Evolutionary conservation across 352 stramenopile genomes (phyloP), one percentile per base, ranked within the genome.

Genomic region (Plasmopara viticola): DNA sequence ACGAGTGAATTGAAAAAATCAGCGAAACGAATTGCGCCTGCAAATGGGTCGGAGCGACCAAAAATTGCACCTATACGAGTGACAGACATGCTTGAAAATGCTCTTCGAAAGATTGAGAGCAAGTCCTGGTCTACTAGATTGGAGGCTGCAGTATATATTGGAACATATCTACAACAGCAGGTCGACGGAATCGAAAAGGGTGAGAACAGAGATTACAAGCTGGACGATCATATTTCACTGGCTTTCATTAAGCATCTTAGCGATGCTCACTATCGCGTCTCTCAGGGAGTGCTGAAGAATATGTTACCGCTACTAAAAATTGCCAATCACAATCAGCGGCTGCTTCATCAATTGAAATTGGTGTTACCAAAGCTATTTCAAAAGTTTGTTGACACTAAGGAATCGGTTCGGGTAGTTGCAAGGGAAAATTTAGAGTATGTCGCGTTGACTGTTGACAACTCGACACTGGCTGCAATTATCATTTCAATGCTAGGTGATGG

Each of bases 371-470:
- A 68, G 43, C 51, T 91, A 5, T 90, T 91, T 38, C 76, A 90
- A 49, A 88, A 88, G 44, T 66, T 80, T 43, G 68, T 91, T 6
- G 78, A 94, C 39, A 72, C 77, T 0, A 94, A 94, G 40, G 83
- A 91, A 60, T 65, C 60, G 0, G 67, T 72, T 46, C 70, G 80
- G 4, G 44, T 51, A 15, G 35, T 73, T 9, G 80, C 83, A 1
- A 78, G 72, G 12, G 70, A 86, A 29, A 87, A 78, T 18, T 53
- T 94, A 42, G 68, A 88, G 9, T 83, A 72, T 28, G 58, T 90
- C 9, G 58, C 69, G 2, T 53, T 58, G 10, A 65, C 54, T n/a
- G 61, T 86, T 37, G 83, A 90, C 34, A 60, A 66, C 9, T 57
- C 71, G 1, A 63, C 64, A 5, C 46, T 92, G 33, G 58, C 78